Evolutionary conservation across 2,329 filamentous ascomycete genomes (phyloP).

Genomic region (Ceratocystis lukuohia): DNA sequence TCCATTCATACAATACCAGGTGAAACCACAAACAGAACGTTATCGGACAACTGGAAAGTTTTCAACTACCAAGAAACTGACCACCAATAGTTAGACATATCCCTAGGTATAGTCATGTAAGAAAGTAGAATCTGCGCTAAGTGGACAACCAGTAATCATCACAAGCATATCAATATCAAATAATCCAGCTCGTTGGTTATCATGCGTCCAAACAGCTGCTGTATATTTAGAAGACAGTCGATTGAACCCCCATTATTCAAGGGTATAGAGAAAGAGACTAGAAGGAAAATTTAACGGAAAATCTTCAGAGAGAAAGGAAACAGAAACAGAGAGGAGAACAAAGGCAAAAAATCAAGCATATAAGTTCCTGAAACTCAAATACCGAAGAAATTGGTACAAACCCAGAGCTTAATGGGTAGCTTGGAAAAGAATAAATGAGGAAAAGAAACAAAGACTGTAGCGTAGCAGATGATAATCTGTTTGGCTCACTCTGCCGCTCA

Average conservation of each 20-base stretch:
- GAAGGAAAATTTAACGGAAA: no score
- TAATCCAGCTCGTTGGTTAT: no score
- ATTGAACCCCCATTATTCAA: no score
- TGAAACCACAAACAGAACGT: background rate
- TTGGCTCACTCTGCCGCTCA: constrained; percentile 12
- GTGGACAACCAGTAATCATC: no score
- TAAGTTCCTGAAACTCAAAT: background rate
- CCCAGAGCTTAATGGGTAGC: background rate
- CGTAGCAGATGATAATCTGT: constrained; percentile 16
- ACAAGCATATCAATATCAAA: no score
- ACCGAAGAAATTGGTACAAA: background rate
- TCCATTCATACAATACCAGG: background rate
- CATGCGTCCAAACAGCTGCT: no score
- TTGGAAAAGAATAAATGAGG: background rate
- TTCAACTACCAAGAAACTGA: background rate
- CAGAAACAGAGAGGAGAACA: background rate
- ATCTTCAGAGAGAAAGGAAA: background rate
- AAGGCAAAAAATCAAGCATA: no score
- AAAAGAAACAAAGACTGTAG: constrained; percentile 12
- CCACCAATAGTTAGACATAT: background rate
- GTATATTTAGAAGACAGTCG: no score
- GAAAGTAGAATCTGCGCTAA: background rate
- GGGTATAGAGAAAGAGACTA: no score
- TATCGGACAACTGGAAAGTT: background rate
- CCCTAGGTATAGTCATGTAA: background rate